A percentile compares a stretch with the other conserved stretches of the same genome.
Evolutionary conservation across 176 grass and related monocot genomes (phyloP).

Genomic region (Ensete glaucum): DNA sequence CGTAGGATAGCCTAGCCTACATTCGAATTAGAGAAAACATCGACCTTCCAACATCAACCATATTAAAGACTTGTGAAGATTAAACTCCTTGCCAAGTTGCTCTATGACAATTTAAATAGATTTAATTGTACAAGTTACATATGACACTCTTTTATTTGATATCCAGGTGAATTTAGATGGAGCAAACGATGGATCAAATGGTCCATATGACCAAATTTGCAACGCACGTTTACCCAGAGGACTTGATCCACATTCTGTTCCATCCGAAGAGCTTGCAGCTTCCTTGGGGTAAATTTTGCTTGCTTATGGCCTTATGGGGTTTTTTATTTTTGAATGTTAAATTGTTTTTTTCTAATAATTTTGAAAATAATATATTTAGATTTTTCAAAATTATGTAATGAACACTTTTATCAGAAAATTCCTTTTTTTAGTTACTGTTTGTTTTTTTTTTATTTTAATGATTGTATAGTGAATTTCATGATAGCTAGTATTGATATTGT

Average conservation of each 20-base stretch:
- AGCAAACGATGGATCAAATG: slow-evolving; percentile 62
- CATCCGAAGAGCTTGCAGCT: slow-evolving; percentile 81
- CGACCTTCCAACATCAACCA: too few relatives aligned
- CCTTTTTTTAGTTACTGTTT: too few relatives aligned
- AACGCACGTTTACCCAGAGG: slow-evolving; percentile 61
- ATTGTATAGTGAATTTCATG: too few relatives aligned
- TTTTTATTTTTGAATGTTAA: slow-evolving; percentile 7
- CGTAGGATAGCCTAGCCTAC: too few relatives aligned
- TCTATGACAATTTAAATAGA: background rate
- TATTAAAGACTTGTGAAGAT: background rate
- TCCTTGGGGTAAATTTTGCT: slow-evolving; percentile 70
- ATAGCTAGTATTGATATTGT: too few relatives aligned
- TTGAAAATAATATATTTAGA: background rate
- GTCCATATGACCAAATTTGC: slow-evolving; percentile 74
- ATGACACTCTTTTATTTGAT: slow-evolving; percentile 9
- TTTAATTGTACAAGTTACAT: slow-evolving; percentile 3
- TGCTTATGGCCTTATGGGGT: background rate
- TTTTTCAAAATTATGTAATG: background rate
- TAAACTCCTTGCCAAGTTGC: background rate
- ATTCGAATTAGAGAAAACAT: too few relatives aligned
- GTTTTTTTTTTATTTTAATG: too few relatives aligned
- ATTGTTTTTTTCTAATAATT: background rate
- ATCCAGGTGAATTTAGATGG: slow-evolving; percentile 73
- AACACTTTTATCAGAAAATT: too few relatives aligned
- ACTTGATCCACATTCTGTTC: slow-evolving; percentile 85